Conservation (phyloP, 2,329 filamentous ascomycete species). For the Furcasterigmium furcatum region DNA sequence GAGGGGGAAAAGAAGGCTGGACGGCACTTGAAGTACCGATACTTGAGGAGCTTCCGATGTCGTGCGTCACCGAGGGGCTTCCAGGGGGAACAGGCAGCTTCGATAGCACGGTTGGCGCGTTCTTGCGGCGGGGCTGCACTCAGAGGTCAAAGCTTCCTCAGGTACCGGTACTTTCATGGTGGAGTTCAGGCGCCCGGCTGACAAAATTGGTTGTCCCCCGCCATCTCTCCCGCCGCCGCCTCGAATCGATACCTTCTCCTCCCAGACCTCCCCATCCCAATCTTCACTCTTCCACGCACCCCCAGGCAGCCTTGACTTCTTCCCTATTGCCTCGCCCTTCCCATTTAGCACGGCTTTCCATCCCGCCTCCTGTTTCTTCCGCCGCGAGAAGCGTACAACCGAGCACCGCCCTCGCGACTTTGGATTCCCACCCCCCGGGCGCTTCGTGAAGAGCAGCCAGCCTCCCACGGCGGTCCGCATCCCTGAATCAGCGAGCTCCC, state of each 20-base stretch:
- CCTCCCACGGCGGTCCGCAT: no score
- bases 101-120: no score
- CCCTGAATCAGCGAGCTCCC: neutral
- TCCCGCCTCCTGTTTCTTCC: neutral
- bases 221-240: slow-evolving; percentile 9
- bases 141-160: slow-evolving; percentile 4
- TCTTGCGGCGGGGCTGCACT: neutral
- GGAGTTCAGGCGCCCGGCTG: slow-evolving; percentile 14
- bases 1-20: slow-evolving; percentile 2
- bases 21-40: neutral
- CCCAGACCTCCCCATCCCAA: slow-evolving; percentile 7
- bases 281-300: neutral
- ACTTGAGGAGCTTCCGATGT: neutral
- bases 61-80: slow-evolving; percentile 1
- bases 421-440: slow-evolving; percentile 5
- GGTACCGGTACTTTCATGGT: slow-evolving; percentile 14
- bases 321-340: neutral
- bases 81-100: neutral
- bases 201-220: slow-evolving; percentile 16
- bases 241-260: slow-evolving; percentile 7
- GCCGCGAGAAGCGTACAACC: neutral
- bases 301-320: neutral
- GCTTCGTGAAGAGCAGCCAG: slow-evolving; percentile 1
- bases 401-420: no score
- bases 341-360: neutral